Evolutionary conservation across 768 basidiomycete species (phyloP).

Genomic region (Rhodocollybia butyracea): DNA sequence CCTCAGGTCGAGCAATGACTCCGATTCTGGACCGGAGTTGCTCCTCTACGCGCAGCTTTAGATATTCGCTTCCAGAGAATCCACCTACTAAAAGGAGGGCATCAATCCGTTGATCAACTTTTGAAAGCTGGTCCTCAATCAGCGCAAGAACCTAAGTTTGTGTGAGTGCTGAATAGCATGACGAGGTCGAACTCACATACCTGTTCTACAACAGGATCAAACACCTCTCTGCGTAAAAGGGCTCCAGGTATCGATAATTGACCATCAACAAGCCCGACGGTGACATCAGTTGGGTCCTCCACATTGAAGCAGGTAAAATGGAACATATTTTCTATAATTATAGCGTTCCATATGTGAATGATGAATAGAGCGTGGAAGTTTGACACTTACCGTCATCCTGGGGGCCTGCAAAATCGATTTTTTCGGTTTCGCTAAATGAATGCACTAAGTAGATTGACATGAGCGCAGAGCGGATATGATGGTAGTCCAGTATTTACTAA

Average conservation of each 20-base stretch:
- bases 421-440: conserved; percentile 86
- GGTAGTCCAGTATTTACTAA: conserved; percentile 47
- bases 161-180: neutral
- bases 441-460: conserved; percentile 45
- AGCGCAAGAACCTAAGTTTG: conserved; percentile 75
- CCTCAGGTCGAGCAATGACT: conserved; percentile 77
- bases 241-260: conserved; percentile 82
- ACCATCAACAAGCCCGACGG: conserved; percentile 78
- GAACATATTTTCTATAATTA: conserved; percentile 67
- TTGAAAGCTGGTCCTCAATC: conserved; percentile 71
- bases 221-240: conserved; percentile 77
- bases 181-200: conserved; percentile 32
- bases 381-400: conserved; percentile 64
- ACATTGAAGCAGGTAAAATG: conserved; percentile 90
- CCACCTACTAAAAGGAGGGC: conserved; percentile 88
- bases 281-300: conserved; percentile 76
- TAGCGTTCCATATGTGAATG: neutral
- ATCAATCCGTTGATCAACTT: conserved; percentile 69
- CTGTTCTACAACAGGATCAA: conserved; percentile 83
- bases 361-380: neutral
- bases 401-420: conserved; percentile 70
- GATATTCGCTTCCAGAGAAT: conserved; percentile 83
- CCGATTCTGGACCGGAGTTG: conserved; percentile 62
- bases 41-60: conserved; percentile 75
- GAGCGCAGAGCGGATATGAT: conserved; percentile 1